phyloP scores from a whole-genome alignment of 2,329 filamentous ascomycete genomes.

The Beauveria caledonica region DNA sequence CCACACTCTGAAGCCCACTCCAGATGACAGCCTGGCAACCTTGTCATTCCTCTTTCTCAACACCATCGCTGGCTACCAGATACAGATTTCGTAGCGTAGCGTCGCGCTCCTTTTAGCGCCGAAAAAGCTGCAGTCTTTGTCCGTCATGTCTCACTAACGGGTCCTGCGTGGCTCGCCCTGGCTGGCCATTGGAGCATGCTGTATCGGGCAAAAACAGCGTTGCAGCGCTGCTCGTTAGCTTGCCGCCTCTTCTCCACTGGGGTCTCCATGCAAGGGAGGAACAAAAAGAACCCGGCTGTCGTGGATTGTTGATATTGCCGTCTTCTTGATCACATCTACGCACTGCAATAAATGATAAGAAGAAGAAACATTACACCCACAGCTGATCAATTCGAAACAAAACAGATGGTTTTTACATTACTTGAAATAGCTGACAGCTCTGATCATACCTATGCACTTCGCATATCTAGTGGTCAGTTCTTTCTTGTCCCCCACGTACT shows the following conservation, averaged over 20 bases:
- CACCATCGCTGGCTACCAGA: background rate
- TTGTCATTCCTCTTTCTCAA: background rate
- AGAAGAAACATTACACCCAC: too few relatives aligned
- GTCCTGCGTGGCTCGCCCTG: background rate
- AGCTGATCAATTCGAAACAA: too few relatives aligned
- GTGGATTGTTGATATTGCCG: too few relatives aligned
- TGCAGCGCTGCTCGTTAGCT: background rate
- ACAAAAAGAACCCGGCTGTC: too few relatives aligned
- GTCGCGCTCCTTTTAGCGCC: background rate
- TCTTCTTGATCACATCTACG: too few relatives aligned
- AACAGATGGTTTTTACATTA: too few relatives aligned
- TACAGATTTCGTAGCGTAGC: background rate
- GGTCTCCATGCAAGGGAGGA: too few relatives aligned
- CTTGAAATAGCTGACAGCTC: too few relatives aligned
- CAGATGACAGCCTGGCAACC: background rate
- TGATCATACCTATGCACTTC: too few relatives aligned
- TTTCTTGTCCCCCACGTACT: too few relatives aligned
- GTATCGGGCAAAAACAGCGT: background rate
- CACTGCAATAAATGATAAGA: too few relatives aligned
- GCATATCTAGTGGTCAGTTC: too few relatives aligned
- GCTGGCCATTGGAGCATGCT: background rate
- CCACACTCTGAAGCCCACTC: background rate
- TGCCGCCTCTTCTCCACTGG: background rate
- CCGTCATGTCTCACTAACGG: background rate
- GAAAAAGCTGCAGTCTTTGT: background rate